phyloP scores from a whole-genome alignment of 352 stramenopile genomes.

The Phytopythium kandeliae region DNA sequence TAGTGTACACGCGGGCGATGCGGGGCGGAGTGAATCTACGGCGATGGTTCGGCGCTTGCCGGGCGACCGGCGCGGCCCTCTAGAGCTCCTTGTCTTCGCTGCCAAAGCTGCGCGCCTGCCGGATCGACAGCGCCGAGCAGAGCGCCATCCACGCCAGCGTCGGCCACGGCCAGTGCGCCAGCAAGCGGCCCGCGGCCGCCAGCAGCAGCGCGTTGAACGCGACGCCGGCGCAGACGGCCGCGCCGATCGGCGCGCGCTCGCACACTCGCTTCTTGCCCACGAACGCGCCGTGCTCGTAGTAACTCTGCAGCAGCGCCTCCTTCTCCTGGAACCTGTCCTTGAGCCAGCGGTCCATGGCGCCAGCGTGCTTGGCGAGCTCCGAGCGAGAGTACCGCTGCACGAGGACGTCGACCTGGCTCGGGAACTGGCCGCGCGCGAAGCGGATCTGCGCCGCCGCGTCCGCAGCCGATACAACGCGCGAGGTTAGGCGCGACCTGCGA shows the following conservation, averaged over 20 bases:
- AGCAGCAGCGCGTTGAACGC: conserved; percentile 39
- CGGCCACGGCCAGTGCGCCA: conserved; percentile 24
- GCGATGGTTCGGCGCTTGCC: too few relatives aligned
- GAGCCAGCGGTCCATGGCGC: conserved; percentile 48
- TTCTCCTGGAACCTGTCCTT: conserved; percentile 70
- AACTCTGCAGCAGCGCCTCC: conserved; percentile 53
- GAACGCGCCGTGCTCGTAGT: conserved; percentile 51
- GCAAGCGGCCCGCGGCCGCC: conserved; percentile 18
- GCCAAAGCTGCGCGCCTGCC: conserved; percentile 47
- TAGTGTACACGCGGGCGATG: too few relatives aligned
- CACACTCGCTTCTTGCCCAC: conserved; percentile 29
- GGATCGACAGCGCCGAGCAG: conserved; percentile 33
- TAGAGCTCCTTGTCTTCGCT: conserved; percentile 13
- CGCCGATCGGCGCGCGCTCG: conserved; percentile 23
- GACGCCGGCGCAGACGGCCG: conserved; percentile 20
- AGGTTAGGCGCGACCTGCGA: too few relatives aligned
- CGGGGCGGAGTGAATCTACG: too few relatives aligned
- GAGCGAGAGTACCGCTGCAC: conserved; percentile 46
- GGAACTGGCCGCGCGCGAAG: conserved; percentile 58
- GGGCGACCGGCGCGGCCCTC: too few relatives aligned
- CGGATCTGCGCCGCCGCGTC: too few relatives aligned
- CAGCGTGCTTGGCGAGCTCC: conserved; percentile 35
- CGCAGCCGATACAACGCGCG: background rate
- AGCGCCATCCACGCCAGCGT: conserved; percentile 36
- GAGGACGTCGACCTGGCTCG: conserved; percentile 69